Conservation (phyloP, 2,329 filamentous ascomycete species). For the Pseudonectria buxi region DNA sequence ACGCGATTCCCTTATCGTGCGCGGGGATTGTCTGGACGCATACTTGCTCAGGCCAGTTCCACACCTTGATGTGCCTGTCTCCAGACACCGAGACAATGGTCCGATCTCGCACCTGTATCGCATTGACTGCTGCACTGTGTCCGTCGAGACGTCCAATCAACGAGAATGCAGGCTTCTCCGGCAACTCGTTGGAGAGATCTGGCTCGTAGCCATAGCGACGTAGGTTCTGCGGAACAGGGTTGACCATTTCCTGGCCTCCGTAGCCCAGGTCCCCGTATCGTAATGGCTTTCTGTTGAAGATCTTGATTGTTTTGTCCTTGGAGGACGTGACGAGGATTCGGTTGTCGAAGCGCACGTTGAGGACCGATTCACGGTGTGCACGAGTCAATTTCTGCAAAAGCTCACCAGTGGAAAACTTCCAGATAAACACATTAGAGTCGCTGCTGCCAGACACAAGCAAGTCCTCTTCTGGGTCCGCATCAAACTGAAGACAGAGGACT, state of each 20-base stretch:
- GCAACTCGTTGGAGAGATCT: constrained; percentile 38
- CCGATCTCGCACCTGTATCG: constrained; percentile 79
- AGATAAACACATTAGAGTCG: constrained; percentile 83
- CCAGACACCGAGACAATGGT: constrained; percentile 93
- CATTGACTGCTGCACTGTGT: constrained; percentile 89
- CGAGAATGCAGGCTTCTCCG: constrained; percentile 58
- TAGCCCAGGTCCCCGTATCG: constrained; percentile 54
- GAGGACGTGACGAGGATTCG: constrained; percentile 92
- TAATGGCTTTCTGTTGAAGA: constrained; percentile 80
- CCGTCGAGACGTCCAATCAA: constrained; percentile 75
- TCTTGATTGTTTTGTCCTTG: constrained; percentile 94
- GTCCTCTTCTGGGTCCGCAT: constrained; percentile 79
- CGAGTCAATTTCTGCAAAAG: constrained; percentile 67
- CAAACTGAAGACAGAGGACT: constrained; percentile 91
- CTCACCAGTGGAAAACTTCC: constrained; percentile 87
- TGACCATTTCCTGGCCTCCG: constrained; percentile 33
- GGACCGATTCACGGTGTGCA: constrained; percentile 82
- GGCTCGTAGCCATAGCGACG: constrained; percentile 50
- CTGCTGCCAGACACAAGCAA: constrained; percentile 94
- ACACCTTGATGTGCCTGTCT: constrained; percentile 88
- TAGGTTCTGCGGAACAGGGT: constrained; percentile 45
- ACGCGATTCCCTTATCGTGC: constrained; percentile 92
- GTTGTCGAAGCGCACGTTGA: constrained; percentile 89
- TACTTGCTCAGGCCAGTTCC: constrained; percentile 76
- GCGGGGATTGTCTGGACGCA: constrained; percentile 75